Evolutionary conservation across 2,329 filamentous ascomycete species (phyloP), one percentile per base, ranked within the genome.

Genomic region (Lasiodiplodia theobromae): DNA sequence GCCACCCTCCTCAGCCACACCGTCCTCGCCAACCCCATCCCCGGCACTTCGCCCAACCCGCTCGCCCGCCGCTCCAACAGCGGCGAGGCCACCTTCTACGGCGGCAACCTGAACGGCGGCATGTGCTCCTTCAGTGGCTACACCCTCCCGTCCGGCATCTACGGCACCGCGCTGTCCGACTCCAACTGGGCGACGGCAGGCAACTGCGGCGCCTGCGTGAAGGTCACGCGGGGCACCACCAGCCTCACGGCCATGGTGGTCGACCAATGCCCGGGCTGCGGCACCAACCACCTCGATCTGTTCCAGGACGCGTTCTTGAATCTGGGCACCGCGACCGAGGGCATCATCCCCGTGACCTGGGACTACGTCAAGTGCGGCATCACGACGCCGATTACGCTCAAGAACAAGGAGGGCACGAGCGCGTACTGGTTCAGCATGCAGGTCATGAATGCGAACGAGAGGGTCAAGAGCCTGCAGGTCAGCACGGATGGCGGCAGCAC

Each of bases 91-190:
- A 79, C 77, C 16, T 79, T 63, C 58, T 80, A 80, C 67, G 77
- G 77, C 44, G 77, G 78, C 14, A 79, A 80, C 75, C 75, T 88
- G 1, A 76, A 78, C 6, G 88, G 88, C 52, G 89, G 89, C 71
- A 84, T 83, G 69, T 92, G 89, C 78, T 87, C 86, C 16, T 91
- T 91, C 82, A 81, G 82, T 8, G 86, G 84, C 63, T 91, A 90
- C 80, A 88, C 84, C 2, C 80, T 91, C 28, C 88, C 89, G 10
- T 81, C 84, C 10, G 81, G 82, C 12, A 77, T 91, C 67, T 87
- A 82, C 72, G 89, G 90, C 68, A 89, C 88, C 11, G 89, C 90
- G 1, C 83, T 89, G 57, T 87, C 88, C 1, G 84, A 84, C 49
- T 79, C 82, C 2, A 85, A 84, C 72, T 92, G 89, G 89, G 77